Conservation (phyloP, 768 basidiomycete genomes). For the Hypsizygus marmoreus region DNA sequence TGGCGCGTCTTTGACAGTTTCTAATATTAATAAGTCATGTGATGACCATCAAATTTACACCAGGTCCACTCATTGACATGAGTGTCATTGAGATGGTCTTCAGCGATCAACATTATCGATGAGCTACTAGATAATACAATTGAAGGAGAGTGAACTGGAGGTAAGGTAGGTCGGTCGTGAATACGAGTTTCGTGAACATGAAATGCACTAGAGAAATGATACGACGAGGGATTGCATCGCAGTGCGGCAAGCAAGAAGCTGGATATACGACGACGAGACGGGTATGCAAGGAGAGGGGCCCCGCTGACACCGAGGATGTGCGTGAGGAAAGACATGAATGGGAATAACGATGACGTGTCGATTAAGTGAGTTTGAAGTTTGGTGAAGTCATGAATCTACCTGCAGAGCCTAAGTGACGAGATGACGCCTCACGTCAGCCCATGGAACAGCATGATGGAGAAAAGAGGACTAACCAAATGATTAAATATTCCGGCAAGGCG, state of each 20-base stretch:
- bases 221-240: conserved; percentile 11
- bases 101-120: conserved; percentile 26
- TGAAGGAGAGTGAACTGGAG: conserved; percentile 20
- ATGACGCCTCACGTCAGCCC: background rate
- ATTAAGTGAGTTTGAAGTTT: conserved; percentile 6
- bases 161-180: conserved; percentile 26
- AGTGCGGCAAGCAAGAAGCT: conserved; percentile 14
- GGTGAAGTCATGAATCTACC: conserved; percentile 13
- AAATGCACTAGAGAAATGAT: conserved; percentile 17
- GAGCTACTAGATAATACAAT: conserved; percentile 36
- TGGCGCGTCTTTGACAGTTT: background rate
- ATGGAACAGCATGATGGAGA: background rate
- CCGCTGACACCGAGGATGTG: conserved; percentile 7
- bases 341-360: conserved; percentile 17
- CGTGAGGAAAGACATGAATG: conserved; percentile 11
- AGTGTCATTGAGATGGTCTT: conserved; percentile 12
- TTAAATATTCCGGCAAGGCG: conserved; percentile 26
- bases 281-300: conserved; percentile 20
- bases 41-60: conserved; percentile 5
- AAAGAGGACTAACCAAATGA: conserved; percentile 12
- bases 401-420: conserved; percentile 5
- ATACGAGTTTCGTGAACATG: conserved; percentile 24
- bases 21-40: conserved; percentile 12
- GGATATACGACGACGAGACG: conserved; percentile 22
- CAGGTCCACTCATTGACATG: too few relatives aligned